Evolutionary conservation across 2,329 filamentous ascomycete genomes (phyloP), one percentile per base, ranked within the genome.

Genomic region (Talaromyces sp.): DNA sequence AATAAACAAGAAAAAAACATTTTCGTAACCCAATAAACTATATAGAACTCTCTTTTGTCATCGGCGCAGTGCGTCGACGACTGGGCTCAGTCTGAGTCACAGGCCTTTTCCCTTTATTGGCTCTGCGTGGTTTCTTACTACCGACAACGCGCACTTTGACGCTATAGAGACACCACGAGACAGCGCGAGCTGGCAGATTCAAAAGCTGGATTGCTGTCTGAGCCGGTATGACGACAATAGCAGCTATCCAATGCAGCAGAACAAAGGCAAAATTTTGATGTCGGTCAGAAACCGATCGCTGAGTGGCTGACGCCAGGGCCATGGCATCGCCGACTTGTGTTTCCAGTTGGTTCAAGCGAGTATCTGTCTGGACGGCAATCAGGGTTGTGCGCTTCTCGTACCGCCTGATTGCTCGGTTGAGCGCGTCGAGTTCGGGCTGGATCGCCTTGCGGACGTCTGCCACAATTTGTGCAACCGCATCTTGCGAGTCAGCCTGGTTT

Each of bases 381-480:
- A 93, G 80, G 0, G 88, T 88, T 4, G 89, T 86, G 68, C 92
- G 90, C 77, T 96, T 97, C 77, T 98, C 93, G 68, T 96, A 96
- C 38, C 91, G 86, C 21, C 93, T 85, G 51, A 98, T 89, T 4
- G 93, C 93, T 54, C 93, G 87, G 67, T 92, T 95, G 32, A 98
- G 79, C 0, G 91, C 90, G 68, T 97, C 93, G 6, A 98, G 82
- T 62, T 97, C 91, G 0, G 91, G 88, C 65, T 92, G 89, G 11
- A 93, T 80, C 29, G 80, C 78, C 62, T 84, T 85, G 49, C 86
- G 84, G 13, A 90, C 81, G 61, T 90, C 86, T 5, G 72, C 67
- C 19, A 73, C 73, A 11, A 79, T 70, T 61, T 79, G 76, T 17
- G 72, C 66, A 2, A 78, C 64, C 3, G 78, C 9, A 49, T 63